These are phyloP conservation scores for Toxoplasma gondii DNA, from an alignment of 169 alveolate genomes.

Conservation along the genomic window DNA sequence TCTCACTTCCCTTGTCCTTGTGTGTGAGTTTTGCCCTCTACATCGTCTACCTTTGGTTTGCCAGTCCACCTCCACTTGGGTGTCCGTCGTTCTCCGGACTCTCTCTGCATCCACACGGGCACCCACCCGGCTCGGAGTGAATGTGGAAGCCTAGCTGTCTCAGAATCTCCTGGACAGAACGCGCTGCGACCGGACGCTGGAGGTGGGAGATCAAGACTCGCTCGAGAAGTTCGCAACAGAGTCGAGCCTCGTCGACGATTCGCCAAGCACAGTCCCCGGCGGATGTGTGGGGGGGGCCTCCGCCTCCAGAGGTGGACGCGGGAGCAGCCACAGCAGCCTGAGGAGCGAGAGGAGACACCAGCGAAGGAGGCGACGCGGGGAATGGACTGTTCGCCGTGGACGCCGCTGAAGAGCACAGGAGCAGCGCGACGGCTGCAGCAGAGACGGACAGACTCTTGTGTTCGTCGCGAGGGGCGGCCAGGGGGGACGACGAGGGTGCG, in stretches of 20 bases:
- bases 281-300: not conserved
- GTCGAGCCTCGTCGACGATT: conserved; percentile 40
- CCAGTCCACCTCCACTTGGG: no score
- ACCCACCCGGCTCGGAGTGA: conserved; percentile 2
- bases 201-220: conserved; percentile 40
- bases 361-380: no score
- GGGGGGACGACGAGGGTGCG: not conserved
- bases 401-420: not conserved
- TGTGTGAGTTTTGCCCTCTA: no score
- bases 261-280: conserved; percentile 27
- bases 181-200: conserved; percentile 43
- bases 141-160: conserved; percentile 42
- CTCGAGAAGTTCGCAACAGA: conserved; percentile 50
- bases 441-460: not conserved
- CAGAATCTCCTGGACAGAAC: conserved; percentile 50
- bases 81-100: no score
- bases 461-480: not conserved
- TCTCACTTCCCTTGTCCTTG: no score
- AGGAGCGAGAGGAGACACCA: not conserved
- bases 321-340: not conserved
- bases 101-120: not conserved
- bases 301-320: no score
- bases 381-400: no score
- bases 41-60: no score
- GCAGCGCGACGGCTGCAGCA: not conserved